Conservation (phyloP, 805 yeast genomes). For the Saccharomyces jurei region DNA sequence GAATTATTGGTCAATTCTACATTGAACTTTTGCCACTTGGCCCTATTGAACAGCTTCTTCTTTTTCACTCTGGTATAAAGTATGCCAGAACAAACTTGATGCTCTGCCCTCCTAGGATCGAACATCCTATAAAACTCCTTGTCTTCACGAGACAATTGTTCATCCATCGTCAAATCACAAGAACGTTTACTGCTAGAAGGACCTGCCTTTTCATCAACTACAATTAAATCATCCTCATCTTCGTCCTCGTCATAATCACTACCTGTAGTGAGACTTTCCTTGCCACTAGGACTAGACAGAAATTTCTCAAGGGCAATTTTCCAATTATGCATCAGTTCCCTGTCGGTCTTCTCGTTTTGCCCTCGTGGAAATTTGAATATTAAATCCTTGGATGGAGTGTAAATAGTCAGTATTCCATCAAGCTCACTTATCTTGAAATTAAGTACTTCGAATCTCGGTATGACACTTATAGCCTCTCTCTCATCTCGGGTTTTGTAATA, state of each 20-base stretch:
- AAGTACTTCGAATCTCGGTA: constrained; percentile 11
- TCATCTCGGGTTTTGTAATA: constrained; percentile 19
- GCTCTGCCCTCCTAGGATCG: constrained; percentile 11
- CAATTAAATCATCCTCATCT: constrained; percentile 2
- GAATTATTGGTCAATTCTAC: constrained; percentile 12
- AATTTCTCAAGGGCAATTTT: constrained; percentile 10
- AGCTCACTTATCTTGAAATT: constrained; percentile 8
- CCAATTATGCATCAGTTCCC: constrained; percentile 7
- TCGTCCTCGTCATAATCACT: constrained; percentile 4
- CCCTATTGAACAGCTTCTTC: constrained; percentile 12
- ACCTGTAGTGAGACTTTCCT: background rate
- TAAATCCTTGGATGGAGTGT: constrained; percentile 12
- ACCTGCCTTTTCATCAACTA: background rate
- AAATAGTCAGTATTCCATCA: constrained; percentile 9
- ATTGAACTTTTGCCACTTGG: constrained; percentile 15
- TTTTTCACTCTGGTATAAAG: constrained; percentile 10
- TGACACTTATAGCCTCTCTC: constrained; percentile 16
- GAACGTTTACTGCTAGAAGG: background rate
- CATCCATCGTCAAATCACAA: background rate
- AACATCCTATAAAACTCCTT: constrained; percentile 14
- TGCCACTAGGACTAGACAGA: background rate
- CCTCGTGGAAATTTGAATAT: constrained; percentile 6
- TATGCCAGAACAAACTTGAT: constrained; percentile 10
- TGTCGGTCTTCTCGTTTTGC: background rate
- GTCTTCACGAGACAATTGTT: constrained; percentile 3